A percentile compares a stretch with the other conserved stretches of the same genome.
Evolutionary conservation across 169 alveolate species (phyloP).

Genomic region (Eimeria sp.): DNA sequence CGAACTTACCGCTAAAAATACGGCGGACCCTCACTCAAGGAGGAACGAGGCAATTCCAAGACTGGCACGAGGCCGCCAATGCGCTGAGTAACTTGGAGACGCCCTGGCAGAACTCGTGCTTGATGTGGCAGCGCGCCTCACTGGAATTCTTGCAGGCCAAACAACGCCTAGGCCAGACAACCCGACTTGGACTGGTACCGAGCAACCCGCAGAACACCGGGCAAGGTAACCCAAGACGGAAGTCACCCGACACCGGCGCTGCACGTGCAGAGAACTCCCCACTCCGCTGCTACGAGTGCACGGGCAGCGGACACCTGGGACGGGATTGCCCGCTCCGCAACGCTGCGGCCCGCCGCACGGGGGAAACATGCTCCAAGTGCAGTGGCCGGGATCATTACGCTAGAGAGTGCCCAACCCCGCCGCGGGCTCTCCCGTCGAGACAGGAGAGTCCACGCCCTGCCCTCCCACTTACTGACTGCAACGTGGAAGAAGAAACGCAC

Average conservation of each 20-base stretch:
- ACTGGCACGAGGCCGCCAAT: neutral
- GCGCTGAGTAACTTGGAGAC: neutral
- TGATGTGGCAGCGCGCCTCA: neutral
- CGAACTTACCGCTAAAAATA: too few relatives aligned
- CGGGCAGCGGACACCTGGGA: neutral
- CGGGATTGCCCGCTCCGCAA: neutral
- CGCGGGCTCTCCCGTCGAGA: neutral
- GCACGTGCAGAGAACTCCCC: neutral
- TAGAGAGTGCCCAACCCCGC: neutral
- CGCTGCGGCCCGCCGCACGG: neutral
- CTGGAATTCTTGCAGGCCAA: neutral
- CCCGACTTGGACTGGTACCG: neutral
- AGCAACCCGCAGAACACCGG: too few relatives aligned
- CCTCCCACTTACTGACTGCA: neutral
- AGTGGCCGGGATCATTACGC: constrained; percentile 10
- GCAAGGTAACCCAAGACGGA: too few relatives aligned
- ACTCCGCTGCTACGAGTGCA: neutral
- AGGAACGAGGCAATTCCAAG: too few relatives aligned
- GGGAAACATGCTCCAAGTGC: neutral
- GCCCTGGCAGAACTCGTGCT: neutral
- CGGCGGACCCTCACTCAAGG: too few relatives aligned
- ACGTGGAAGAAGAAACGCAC: too few relatives aligned
- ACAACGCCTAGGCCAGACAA: neutral
- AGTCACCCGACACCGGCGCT: neutral
- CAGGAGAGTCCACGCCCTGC: neutral